Base-by-base conservation (phyloP, 176 grass and related monocot species). In the Puya raimondii region DNA sequence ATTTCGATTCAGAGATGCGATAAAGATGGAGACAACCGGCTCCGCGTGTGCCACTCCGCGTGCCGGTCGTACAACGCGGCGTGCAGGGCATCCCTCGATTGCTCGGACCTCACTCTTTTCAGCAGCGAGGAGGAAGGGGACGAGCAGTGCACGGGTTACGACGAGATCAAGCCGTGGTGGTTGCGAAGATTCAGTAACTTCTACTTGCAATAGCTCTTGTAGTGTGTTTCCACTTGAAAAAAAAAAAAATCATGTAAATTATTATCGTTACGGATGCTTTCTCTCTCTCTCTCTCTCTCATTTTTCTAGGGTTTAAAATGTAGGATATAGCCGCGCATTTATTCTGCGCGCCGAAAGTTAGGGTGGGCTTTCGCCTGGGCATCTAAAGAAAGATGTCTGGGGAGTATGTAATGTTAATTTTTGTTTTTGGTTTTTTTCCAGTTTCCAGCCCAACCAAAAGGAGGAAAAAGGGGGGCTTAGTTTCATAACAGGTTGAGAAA, bases 1-100 rank as follows among this genome's bases (percentile, higher is more conserved):
- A 99, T 99, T 15, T 99, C 95, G 1, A 93, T 99, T 66, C 95
- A 99, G 80, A 85, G 87, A 15, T 99, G 95, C 0, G 95, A 99
- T 2, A 80, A 92, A 77, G 90, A 99, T 47, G 90, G 95, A 17
- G 95, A 99, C 76, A 99, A 99, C 78, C 84, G 95, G 67, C 84
- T 99, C 70, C 79, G 95, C 5, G 95, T 99, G 63, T 99, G 95
- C 70, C 84, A 99, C 75, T 99, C 95, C 69, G 95, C 95, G 29
- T 99, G 95, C 8, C 80, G 80, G 57, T 74, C 86, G 33, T 99
- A 99, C 51, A 99, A 99, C 70, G 84, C 75, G 0, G 95, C 95
- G 70, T 99, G 95, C 68, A 87, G 87, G 17, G 95, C 95, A 0
- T 84, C 80, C 64, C 89, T 99, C 27, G 95, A 99, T 81, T 99